Base-by-base conservation (phyloP, 208 protist genomes). In the Acanthamoeba triangularis region DNA sequence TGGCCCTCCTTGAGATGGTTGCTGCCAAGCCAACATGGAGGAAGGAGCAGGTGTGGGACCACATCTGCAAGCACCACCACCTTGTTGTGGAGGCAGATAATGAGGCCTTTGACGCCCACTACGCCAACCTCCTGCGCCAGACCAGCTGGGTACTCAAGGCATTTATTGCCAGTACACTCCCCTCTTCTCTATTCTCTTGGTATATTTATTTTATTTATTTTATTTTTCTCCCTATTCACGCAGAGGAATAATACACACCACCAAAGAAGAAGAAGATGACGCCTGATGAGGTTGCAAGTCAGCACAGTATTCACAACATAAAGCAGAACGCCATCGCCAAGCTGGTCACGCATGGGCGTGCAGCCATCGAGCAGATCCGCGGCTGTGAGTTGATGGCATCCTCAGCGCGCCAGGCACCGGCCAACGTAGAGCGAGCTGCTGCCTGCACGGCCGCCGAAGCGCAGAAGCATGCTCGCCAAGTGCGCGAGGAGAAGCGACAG, bases 291-390 rank as follows among this genome's bases (percentile, higher is more conserved):
- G 63, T 72, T 72, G 63, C 63, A 72, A 33, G 28, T 72, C 63
- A 72, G 30, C 30, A 13, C 63, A 72, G 63, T 72, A 28, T 72
- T 72, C 63, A 72, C 63, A 72, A 72, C 63, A 72, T 72, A 33
- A 72, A 76, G 33, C 67, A 76, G 16, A 76, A 76, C 67, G 67
- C 67, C 67, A 76, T 44, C 18, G 67, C 63, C 63, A 82, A 82
- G 74, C 74, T 82, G 1, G 30, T 82, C 41, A 49, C 30, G 30
- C 44, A 23, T 85, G 76, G 76, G 23, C 30, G 76, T n/a, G 76
- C 44, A 13, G 76, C 76, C 76, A 85, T 85, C 76, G 44, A 85
- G 76, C 76, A 85, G 47, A 85, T 85, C 47, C 76, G 30, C 25
- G 47, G 44, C 37, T 14, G 14, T 30, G 76, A 85, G 47, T 30